Conservation (phyloP, 1,284 basidiomycete species). For the Ustilago esculenta region DNA sequence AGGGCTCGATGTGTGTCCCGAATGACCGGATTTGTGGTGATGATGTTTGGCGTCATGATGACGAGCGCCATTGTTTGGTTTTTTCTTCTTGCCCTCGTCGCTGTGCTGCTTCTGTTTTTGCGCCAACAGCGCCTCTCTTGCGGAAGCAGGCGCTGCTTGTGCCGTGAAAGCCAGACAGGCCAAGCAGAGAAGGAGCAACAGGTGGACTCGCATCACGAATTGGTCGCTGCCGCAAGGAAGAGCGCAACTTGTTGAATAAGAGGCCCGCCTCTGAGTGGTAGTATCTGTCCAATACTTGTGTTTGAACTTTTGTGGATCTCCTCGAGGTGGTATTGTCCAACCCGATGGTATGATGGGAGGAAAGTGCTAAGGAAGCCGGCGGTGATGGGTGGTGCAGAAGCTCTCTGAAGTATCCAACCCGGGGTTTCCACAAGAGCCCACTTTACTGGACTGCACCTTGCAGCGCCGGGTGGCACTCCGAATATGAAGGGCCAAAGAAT, state of each 20-base stretch:
- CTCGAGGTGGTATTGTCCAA: not conserved
- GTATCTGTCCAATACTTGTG: not conserved
- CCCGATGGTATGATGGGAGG: not conserved
- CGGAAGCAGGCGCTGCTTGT: slow-evolving; percentile 28
- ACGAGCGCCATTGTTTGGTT: not conserved
- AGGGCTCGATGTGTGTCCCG: not conserved
- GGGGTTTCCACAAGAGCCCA: too few relatives aligned
- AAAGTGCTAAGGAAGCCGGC: too few relatives aligned
- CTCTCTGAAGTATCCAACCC: too few relatives aligned
- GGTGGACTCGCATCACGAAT: slow-evolving; percentile 22
- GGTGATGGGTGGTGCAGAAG: too few relatives aligned
- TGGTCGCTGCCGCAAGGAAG: not conserved
- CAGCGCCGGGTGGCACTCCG: too few relatives aligned
- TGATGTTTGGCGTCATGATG: not conserved
- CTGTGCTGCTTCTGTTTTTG: slow-evolving; percentile 3
- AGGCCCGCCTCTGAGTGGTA: slow-evolving; percentile 17
- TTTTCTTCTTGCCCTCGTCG: not conserved
- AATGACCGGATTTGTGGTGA: not conserved
- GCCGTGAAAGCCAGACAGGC: slow-evolving; percentile 32
- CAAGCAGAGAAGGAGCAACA: slow-evolving; percentile 25
- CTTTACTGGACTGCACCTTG: too few relatives aligned
- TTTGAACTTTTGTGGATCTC: not conserved
- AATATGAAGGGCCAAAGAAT: too few relatives aligned
- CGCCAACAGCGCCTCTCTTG: not conserved
- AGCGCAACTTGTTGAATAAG: not conserved